A percentile compares a stretch with the other conserved stretches of the same genome.
These are phyloP conservation scores for Sindora glabra DNA, from an alignment of 306 rosid genomes.

Conservation along the genomic window DNA sequence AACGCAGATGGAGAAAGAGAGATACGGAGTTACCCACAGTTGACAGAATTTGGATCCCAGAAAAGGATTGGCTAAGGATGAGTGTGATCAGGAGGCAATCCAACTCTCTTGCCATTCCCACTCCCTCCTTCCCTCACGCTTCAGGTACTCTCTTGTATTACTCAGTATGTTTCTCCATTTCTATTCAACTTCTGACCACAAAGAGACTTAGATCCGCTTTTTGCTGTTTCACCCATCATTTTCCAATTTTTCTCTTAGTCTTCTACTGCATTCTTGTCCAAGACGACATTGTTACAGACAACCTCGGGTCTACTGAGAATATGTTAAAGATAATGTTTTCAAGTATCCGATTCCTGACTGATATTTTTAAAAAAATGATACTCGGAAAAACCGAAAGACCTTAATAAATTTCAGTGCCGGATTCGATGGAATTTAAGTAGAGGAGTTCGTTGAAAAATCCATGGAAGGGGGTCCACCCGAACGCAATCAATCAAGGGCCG, in stretches of 20 bases:
- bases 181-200: not conserved
- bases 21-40: too few relatives aligned
- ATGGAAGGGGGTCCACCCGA: not conserved
- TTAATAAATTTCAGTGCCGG: constrained; percentile 16
- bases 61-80: constrained; percentile 16
- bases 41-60: constrained; percentile 1
- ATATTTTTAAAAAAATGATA: not conserved
- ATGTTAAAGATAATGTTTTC: not conserved
- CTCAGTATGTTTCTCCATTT: not conserved
- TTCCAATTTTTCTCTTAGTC: not conserved
- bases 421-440: not conserved
- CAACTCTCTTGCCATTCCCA: constrained; percentile 16
- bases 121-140: constrained; percentile 24
- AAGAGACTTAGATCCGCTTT: not conserved
- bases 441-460: not conserved
- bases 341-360: constrained; percentile 13
- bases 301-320: not conserved
- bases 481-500: not conserved
- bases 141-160: constrained; percentile 28
- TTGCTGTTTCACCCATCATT: not conserved
- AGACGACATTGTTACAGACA: not conserved
- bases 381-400: not conserved
- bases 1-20: not conserved
- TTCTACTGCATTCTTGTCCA: not conserved
- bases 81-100: constrained; percentile 27